Percentiles rank a stretch among this genome's conserved stretches.
phyloP scores from a whole-genome alignment of 257 asterid genomes.

The Solanum etuberosum region DNA sequence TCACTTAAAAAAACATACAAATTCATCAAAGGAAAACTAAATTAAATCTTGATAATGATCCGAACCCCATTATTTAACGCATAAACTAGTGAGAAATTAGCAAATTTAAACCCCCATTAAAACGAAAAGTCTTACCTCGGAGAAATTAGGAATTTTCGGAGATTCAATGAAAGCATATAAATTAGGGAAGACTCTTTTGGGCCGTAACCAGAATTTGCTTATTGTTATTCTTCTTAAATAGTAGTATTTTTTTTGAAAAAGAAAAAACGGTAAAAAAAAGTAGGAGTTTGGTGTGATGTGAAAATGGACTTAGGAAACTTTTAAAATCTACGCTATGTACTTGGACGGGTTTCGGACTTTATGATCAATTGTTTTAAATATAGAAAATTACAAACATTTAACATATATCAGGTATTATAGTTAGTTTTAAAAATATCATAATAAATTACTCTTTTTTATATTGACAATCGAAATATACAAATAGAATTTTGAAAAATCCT shows the following conservation, averaged over 20 bases:
- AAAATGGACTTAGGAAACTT: not conserved
- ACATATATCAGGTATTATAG: no score
- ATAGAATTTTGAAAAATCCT: rapidly evolving
- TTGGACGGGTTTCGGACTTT: not conserved
- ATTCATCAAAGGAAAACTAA: not conserved
- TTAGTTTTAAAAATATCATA: no score
- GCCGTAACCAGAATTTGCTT: not conserved
- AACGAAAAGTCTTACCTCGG: conserved; percentile 21
- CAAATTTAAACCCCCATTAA: not conserved
- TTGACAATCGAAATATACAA: not conserved
- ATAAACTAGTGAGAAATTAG: not conserved
- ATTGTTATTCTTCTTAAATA: not conserved
- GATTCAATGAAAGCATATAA: conserved; percentile 11
- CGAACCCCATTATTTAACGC: not conserved
- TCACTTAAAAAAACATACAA: not conserved
- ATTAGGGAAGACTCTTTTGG: not conserved
- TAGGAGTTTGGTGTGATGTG: not conserved
- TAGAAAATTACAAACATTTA: no score
- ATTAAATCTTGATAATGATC: not conserved
- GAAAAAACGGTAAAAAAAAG: not conserved
- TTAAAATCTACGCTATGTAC: not conserved
- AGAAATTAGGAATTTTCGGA: conserved; percentile 4
- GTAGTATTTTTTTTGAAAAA: not conserved
- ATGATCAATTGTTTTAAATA: not conserved
- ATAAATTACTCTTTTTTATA: rapidly evolving